Evolutionary conservation across 305 asterid genomes (phyloP).

Genomic region (Fraxinus baroniana): DNA sequence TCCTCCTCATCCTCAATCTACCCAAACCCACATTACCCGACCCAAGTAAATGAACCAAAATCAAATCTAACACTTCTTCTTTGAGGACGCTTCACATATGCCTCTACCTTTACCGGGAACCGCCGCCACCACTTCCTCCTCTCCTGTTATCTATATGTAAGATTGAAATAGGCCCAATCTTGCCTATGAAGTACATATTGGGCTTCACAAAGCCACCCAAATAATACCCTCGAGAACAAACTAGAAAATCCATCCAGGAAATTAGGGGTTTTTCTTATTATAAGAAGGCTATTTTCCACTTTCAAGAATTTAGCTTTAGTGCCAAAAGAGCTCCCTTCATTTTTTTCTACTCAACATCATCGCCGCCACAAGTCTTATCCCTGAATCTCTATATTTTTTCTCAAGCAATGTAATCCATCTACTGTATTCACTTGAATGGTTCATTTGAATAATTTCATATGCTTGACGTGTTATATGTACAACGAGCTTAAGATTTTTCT

Average conservation of each 20-base stretch:
- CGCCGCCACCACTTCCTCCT: too few species aligned
- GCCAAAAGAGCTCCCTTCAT: neutral
- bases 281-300: neutral
- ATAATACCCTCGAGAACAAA: neutral
- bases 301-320: neutral
- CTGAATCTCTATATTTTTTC: neutral
- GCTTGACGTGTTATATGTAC: neutral
- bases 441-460: neutral
- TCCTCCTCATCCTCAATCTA: too few species aligned
- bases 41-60: too few species aligned
- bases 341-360: neutral
- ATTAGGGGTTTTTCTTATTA: neutral
- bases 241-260: neutral
- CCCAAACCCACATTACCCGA: too few species aligned
- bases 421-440: neutral
- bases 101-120: too few species aligned
- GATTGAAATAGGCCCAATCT: neutral
- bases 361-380: neutral
- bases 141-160: too few species aligned
- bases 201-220: neutral
- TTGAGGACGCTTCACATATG: too few species aligned
- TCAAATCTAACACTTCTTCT: too few species aligned
- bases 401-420: neutral
- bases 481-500: neutral
- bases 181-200: neutral